Percentiles rank a stretch among this genome's conserved stretches.
phyloP scores from a whole-genome alignment of 1,284 basidiomycete species.

The Tremellales sp. region DNA sequence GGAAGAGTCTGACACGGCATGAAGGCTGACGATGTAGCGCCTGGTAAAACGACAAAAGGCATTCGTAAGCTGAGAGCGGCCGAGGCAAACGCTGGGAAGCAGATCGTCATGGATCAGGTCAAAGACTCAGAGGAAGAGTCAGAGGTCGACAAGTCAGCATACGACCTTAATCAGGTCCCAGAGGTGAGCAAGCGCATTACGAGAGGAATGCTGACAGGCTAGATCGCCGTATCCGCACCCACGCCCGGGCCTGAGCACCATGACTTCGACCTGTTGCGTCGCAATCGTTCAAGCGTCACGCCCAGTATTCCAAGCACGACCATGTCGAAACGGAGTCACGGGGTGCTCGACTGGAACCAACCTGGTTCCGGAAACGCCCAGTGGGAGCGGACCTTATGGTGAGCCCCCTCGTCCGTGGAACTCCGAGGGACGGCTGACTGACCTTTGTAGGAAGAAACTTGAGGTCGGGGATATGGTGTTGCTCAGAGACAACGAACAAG shows the following conservation, averaged over 20 bases:
- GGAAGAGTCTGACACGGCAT: background rate
- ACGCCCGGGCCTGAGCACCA: conserved; percentile 5
- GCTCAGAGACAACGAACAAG: conserved; percentile 86
- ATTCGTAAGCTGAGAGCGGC: conserved; percentile 77
- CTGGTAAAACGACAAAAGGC: conserved; percentile 64
- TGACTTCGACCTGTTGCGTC: conserved; percentile 4
- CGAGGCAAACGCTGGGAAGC: conserved; percentile 63
- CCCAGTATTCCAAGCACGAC: conserved; percentile 27
- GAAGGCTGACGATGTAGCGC: conserved; percentile 20
- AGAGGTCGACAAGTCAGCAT: conserved; percentile 14
- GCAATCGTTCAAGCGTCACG: conserved; percentile 1
- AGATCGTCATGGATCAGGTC: conserved; percentile 60
- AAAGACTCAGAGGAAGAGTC: conserved; percentile 36
- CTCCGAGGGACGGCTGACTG: background rate
- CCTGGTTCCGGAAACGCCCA: conserved; percentile 66
- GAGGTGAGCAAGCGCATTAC: background rate
- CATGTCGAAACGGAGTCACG: conserved; percentile 54
- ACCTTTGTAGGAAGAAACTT: conserved; percentile 72
- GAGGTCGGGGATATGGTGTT: conserved; percentile 95
- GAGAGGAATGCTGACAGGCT: background rate
- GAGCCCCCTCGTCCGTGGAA: background rate
- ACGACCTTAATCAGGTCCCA: conserved; percentile 21
- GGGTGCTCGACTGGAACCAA: conserved; percentile 74
- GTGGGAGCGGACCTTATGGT: conserved; percentile 91
- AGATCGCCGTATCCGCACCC: conserved; percentile 17